Conservation (phyloP, 169 alveolate genomes). For the Neospora caninum region DNA sequence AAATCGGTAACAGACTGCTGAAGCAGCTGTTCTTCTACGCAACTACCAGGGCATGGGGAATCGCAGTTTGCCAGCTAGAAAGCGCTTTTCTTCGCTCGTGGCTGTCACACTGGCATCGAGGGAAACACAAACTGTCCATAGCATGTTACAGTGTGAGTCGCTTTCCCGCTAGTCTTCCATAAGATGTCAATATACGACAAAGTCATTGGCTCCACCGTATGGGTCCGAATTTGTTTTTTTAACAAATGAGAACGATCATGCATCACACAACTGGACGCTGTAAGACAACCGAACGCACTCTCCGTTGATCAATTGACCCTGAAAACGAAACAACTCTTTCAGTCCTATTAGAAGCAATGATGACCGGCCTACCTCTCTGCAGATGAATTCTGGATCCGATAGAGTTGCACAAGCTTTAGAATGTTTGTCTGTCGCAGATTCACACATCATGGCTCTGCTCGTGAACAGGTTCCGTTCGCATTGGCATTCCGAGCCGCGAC, state of each 20-base stretch:
- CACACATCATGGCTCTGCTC: slow-evolving; percentile 36
- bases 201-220: not conserved
- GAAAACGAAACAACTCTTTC: not conserved
- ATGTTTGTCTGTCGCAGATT: slow-evolving; percentile 21
- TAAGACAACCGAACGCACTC: slow-evolving; percentile 30
- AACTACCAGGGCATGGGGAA: too few relatives aligned
- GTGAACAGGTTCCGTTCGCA: slow-evolving; percentile 48
- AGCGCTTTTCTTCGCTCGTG: too few relatives aligned
- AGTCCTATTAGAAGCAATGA: not conserved
- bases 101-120: too few relatives aligned
- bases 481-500: slow-evolving; percentile 46
- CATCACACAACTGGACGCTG: slow-evolving; percentile 13
- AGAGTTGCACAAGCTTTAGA: slow-evolving; percentile 30
- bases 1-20: too few relatives aligned
- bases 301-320: slow-evolving; percentile 55
- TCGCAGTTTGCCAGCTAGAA: too few relatives aligned
- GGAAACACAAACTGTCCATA: too few relatives aligned
- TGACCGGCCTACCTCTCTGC: slow-evolving; percentile 55
- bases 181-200: not conserved
- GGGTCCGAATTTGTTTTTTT: not conserved
- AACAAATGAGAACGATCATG: not conserved
- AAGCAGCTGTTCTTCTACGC: too few relatives aligned
- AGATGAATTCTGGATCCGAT: slow-evolving; percentile 37
- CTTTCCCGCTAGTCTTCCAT: too few relatives aligned
- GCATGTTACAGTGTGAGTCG: too few relatives aligned